Evolutionary conservation across 1,284 basidiomycete genomes (phyloP), one percentile per base, ranked within the genome.

Genomic region (Sphagnurus paluster): DNA sequence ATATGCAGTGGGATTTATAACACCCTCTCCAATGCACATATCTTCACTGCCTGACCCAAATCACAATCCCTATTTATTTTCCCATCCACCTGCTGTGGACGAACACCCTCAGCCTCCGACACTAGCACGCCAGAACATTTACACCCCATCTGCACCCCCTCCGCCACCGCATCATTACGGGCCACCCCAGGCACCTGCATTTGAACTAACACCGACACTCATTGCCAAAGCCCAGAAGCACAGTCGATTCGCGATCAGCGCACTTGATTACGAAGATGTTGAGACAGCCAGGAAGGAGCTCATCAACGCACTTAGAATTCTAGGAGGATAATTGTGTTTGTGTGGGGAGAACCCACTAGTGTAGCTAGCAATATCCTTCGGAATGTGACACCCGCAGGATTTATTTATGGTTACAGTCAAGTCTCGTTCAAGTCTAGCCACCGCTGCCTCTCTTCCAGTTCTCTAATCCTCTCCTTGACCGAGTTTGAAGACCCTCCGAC

Each of bases 191-290:
- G 53, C 44, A 16, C 52, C 50, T 19, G 52, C 39, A 13, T 42
- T 76, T 1, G 82, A 84, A 36, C 66, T 90, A 36, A 83, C 87
- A 2, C 81, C 86, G 1, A 65, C 65, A 41, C 56, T 80, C 46
- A 77, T 94, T 28, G 75, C 84, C 21, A 82, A 84, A 56, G 80
- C 80, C 19, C 93, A 97, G 72, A 95, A 91, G 62, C 93, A 95
- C 59, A 93, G 92, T 58, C 79, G 80, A 44, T 96, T 87, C 69
- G 94, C 94, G 5, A 92, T 96, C 49, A 93, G 90, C 16, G 83
- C 94, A 14, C 70, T 98, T 47, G 92, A 97, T 60, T 98, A 93
- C 63, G 94, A 97, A 61, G 94, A 98, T 64, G 74, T 76, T 11
- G 87, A 88, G 55, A 87, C 89, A 55, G 93, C 93, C 17, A 75